Conservation (phyloP, 345 rosid species). For the Conringia planisiliqua region DNA sequence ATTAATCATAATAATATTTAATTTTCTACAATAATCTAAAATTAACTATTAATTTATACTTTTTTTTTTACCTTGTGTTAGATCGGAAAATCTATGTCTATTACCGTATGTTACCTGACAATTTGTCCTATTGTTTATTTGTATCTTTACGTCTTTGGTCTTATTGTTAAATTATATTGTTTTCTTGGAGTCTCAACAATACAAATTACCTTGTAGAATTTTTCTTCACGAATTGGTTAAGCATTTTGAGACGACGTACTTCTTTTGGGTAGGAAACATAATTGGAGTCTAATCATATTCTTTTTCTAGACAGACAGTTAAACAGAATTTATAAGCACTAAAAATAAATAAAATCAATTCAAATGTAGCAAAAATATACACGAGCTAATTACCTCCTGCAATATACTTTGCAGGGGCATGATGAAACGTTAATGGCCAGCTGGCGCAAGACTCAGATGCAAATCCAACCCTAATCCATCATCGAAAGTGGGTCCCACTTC, state of each 20-base stretch:
- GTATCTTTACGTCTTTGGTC: background rate
- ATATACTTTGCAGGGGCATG: background rate
- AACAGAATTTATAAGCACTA: background rate
- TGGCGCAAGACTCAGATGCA: constrained; percentile 95
- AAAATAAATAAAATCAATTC: constrained; percentile 39
- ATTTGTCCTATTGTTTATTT: background rate
- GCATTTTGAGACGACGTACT: constrained; percentile 4
- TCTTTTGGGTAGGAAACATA: constrained; percentile 2
- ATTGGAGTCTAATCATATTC: background rate
- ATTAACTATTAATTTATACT: background rate
- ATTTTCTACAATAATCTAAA: background rate
- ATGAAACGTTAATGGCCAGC: constrained; percentile 52
- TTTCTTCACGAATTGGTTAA: background rate
- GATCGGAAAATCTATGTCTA: background rate
- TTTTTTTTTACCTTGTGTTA: background rate
- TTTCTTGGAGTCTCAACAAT: constrained; percentile 12
- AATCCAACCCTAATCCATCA: constrained; percentile 70
- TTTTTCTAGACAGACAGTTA: background rate
- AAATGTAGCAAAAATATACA: constrained; percentile 48
- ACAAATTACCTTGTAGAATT: background rate
- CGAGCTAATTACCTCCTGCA: constrained; percentile 1
- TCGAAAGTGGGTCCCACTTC: constrained; percentile 73
- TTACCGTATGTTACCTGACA: background rate
- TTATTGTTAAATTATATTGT: background rate
- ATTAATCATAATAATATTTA: background rate